These are phyloP conservation scores for Pythium rishiriense DNA, from an alignment of 352 stramenopile genomes.

Conservation along the genomic window DNA sequence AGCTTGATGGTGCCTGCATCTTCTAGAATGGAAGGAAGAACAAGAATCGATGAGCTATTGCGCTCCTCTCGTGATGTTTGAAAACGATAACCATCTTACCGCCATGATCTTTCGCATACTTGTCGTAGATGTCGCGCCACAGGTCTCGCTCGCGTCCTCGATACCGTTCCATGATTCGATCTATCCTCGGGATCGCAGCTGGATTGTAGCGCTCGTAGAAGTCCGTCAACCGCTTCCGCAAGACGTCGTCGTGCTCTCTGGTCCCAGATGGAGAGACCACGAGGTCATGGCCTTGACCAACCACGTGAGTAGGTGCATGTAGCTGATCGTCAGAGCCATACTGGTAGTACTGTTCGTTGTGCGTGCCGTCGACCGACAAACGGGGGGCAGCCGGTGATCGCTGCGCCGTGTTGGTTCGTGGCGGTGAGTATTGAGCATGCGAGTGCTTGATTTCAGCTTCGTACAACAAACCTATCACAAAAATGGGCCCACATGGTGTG, in stretches of 20 bases:
- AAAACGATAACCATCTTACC: constrained; percentile 26
- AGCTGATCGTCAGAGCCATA: constrained; percentile 46
- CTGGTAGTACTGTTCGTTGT: constrained; percentile 58
- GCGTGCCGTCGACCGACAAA: neutral
- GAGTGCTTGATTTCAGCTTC: constrained; percentile 61
- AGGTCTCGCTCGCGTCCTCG: constrained; percentile 66
- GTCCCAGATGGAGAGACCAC: neutral
- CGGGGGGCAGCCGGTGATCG: neutral
- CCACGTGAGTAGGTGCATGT: neutral
- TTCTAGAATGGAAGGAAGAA: constrained; percentile 31
- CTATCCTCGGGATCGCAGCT: constrained; percentile 52
- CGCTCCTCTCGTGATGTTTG: neutral
- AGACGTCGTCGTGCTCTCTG: constrained; percentile 25
- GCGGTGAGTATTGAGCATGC: constrained; percentile 29
- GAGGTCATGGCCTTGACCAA: neutral
- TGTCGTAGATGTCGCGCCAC: constrained; percentile 78
- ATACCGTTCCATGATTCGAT: constrained; percentile 79
- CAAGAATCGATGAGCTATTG: neutral
- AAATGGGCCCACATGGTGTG: neutral
- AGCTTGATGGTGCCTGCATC: constrained; percentile 91
- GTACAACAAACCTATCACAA: constrained; percentile 64
- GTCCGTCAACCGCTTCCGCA: constrained; percentile 47
- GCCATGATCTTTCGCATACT: constrained; percentile 64
- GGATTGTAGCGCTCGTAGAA: constrained; percentile 81
- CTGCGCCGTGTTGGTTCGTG: constrained; percentile 4